Base-by-base conservation (phyloP, 2,329 filamentous ascomycete genomes). In the Phaeosphaeriaceae sp. region DNA sequence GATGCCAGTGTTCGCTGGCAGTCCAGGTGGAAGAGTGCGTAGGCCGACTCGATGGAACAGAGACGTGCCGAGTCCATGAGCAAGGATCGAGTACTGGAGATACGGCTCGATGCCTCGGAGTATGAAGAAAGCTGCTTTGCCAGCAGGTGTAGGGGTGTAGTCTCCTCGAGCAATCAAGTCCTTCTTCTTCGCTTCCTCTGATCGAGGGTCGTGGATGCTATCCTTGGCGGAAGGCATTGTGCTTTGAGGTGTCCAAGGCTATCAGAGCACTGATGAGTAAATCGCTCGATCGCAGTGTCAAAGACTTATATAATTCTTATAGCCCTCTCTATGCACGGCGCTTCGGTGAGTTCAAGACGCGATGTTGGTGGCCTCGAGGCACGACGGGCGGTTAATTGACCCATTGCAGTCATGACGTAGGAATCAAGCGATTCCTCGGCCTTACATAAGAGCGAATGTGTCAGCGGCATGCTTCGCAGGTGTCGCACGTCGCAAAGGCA, bases 21-120 rank as follows among this genome's bases (percentile, higher is more conserved):
- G 71, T 17, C 82, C 77, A n/a, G 77, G 65, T 23, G 79, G 76
- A 5, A 85, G 72, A 8, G 78, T 74, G 11, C 71, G 70, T 43
- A 85, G 66, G 50, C 84, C 83, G 9, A 86, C 65, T 3, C 69
- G 73, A 53, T 80, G 69, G 61, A 88, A 80, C 43, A 86, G 69
- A 2, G 67, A 61, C 22, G 72, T 71, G 26, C 80, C 81, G 26
- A 76, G 61, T 56, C 77, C 79, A 52, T 81, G 72, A 2, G 78
- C 74, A n/a, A 85, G 78, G 60, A 85, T 81, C 35, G 72, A 75
- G 71, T 84, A 84, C 71, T 85, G 83, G 4, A 85, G 65, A 55
- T 80, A 71, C 1, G 80, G 77, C 59, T 85, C 82, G 24, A 82
- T 71, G 19, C 79, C 71, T 63, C 85, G 82, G 10, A 82, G 72